A percentile compares a stretch with the other conserved stretches of the same genome.
These are phyloP conservation scores for Elasticomyces elasticus DNA, from an alignment of 495 filamentous ascomycete genomes.

Conservation along the genomic window DNA sequence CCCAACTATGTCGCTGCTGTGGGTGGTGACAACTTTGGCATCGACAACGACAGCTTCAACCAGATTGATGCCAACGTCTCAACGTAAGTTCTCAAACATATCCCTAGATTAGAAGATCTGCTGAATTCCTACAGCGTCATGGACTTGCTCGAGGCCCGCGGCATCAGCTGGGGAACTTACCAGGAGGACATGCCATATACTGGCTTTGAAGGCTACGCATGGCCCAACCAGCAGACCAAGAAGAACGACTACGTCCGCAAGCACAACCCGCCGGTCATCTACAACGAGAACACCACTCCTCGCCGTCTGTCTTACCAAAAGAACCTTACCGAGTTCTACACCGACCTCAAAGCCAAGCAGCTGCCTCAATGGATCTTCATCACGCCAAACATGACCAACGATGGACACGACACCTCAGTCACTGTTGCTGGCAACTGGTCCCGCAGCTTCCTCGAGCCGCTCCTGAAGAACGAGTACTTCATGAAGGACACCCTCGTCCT, in stretches of 20 bases:
- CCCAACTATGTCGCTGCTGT: slow-evolving; percentile 29
- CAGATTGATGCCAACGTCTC: slow-evolving; percentile 28
- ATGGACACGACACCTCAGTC: slow-evolving; percentile 30
- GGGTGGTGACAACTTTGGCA: slow-evolving; percentile 30
- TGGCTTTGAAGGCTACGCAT: slow-evolving; percentile 28
- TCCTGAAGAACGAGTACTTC: slow-evolving; percentile 31
- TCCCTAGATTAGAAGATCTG: no score
- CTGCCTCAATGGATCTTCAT: slow-evolving; percentile 33
- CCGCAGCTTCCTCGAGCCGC: slow-evolving; percentile 29
- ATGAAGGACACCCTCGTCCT: slow-evolving; percentile 39
- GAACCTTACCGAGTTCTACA: slow-evolving; percentile 27
- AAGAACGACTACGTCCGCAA: slow-evolving; percentile 32
- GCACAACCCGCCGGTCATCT: slow-evolving; percentile 30
- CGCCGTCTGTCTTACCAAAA: slow-evolving; percentile 26
- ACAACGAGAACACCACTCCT: slow-evolving; percentile 23
- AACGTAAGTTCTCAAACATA: no score
- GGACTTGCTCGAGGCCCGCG: slow-evolving; percentile 28
- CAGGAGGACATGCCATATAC: slow-evolving; percentile 32
- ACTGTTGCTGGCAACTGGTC: slow-evolving; percentile 27
- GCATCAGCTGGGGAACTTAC: slow-evolving; percentile 31
- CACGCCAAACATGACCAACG: slow-evolving; percentile 30
- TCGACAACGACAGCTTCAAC: slow-evolving; percentile 31
- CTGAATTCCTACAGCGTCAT: no score
- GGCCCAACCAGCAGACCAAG: slow-evolving; percentile 30
- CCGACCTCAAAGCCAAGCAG: slow-evolving; percentile 20